Conservation (phyloP, 164 flowering plant genomes). For the Umbilicus rupestris region DNA sequence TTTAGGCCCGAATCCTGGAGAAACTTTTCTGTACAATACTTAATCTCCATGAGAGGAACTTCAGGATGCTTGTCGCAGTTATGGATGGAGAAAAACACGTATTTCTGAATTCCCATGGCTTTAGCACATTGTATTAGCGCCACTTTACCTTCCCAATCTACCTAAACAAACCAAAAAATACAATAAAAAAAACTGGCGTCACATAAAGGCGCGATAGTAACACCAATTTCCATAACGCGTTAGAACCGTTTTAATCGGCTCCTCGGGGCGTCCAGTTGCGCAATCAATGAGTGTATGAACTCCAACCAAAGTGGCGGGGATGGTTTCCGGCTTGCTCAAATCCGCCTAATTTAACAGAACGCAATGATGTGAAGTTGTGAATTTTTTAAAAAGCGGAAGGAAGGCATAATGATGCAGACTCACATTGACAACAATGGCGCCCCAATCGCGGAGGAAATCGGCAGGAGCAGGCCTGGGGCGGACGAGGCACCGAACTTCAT, state of each 20-base stretch:
- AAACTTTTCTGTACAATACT: conserved; percentile 89
- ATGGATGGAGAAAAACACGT: conserved; percentile 86
- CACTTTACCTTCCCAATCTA: conserved; percentile 99
- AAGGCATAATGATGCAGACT: conserved; percentile 1
- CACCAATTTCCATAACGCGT: background rate
- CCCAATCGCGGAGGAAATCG: conserved; percentile 99
- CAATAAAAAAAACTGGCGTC: background rate
- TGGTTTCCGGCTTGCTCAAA: conserved; percentile 85
- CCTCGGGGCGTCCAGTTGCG: conserved; percentile 98
- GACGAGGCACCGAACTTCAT: conserved; percentile 92
- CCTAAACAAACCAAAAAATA: conserved; percentile 47
- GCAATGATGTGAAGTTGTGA: background rate
- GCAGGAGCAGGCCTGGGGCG: conserved; percentile 97
- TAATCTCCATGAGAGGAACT: conserved; percentile 96
- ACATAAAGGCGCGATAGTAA: background rate
- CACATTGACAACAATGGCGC: conserved; percentile 95
- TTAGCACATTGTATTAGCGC: conserved; percentile 98
- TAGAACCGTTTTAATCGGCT: conserved; percentile 79
- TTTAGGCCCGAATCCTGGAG: conserved; percentile 70
- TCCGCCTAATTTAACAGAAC: conserved; percentile 45
- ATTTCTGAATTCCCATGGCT: conserved; percentile 98
- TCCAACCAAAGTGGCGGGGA: conserved; percentile 94
- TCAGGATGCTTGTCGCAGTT: conserved; percentile 97
- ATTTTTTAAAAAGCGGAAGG: too few relatives aligned
- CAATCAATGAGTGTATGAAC: conserved; percentile 90